Conservation (phyloP, 345 rosid genomes). For the Clarkia xantiana region DNA sequence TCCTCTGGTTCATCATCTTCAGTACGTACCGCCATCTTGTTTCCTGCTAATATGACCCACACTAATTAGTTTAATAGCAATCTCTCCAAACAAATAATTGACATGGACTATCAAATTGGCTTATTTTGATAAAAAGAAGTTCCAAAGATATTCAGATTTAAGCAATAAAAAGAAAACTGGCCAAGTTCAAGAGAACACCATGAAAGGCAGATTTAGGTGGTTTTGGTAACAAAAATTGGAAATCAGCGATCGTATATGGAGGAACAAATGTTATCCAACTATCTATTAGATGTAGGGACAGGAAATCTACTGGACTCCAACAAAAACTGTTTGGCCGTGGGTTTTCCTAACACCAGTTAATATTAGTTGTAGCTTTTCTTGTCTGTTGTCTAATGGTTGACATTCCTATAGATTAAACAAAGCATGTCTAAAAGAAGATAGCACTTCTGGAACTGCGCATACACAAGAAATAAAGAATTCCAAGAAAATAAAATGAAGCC, state of each 20-base stretch:
- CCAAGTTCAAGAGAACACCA: not conserved
- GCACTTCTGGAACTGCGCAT: too few relatives aligned
- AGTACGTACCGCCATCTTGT: slow-evolving; percentile 53
- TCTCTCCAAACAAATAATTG: not conserved
- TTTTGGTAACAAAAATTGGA: slow-evolving; percentile 4
- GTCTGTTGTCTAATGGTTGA: too few relatives aligned
- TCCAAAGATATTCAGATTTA: not conserved
- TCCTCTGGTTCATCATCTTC: slow-evolving; percentile 78
- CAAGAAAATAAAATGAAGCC: too few relatives aligned
- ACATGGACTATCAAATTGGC: not conserved
- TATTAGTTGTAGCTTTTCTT: too few relatives aligned
- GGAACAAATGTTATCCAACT: not conserved
- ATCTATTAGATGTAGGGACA: not conserved
- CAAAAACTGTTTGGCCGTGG: not conserved
- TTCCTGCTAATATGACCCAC: slow-evolving; percentile 14
- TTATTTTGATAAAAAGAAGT: not conserved
- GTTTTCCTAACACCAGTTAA: not conserved
- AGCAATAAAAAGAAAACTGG: not conserved
- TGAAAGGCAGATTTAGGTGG: not conserved
- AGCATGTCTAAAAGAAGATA: too few relatives aligned
- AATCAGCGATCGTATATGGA: not conserved
- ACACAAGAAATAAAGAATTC: too few relatives aligned
- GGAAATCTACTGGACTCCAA: not conserved
- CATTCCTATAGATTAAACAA: too few relatives aligned
- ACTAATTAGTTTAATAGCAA: not conserved